Evolutionary conservation across 305 asterid species (phyloP).

Genomic region (Solanum aculeatissimum): DNA sequence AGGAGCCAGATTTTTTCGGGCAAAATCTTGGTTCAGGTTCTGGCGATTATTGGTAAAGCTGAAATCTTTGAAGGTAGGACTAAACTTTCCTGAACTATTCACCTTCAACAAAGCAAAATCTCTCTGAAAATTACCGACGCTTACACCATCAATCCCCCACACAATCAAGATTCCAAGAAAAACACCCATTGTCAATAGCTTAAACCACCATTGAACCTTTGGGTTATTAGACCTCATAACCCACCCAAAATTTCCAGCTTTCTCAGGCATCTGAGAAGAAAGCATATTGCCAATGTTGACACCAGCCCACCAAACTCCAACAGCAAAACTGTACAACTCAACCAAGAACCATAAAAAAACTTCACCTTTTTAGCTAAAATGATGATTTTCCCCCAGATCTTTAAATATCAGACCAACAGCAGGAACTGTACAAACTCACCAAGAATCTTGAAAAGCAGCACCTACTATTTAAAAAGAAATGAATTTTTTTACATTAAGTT

Average conservation of each 20-base stretch:
- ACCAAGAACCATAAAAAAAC: neutral
- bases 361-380: neutral
- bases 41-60: slow-evolving; percentile 15
- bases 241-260: slow-evolving; percentile 41
- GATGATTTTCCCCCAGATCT: neutral
- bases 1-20: slow-evolving; percentile 13
- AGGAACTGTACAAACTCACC: neutral
- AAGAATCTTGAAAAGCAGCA: neutral
- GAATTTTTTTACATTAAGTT: neutral
- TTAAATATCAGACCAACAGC: neutral
- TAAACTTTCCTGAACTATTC: slow-evolving; percentile 8
- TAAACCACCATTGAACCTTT: slow-evolving; percentile 50
- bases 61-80: slow-evolving; percentile 23
- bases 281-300: neutral
- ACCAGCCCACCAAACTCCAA: neutral
- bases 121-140: slow-evolving; percentile 13
- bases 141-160: slow-evolving; percentile 39
- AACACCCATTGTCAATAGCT: slow-evolving; percentile 32
- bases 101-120: slow-evolving; percentile 23
- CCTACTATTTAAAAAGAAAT: neutral
- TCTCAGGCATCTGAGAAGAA: slow-evolving; percentile 39
- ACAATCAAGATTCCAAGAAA: slow-evolving; percentile 47
- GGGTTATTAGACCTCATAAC: slow-evolving; percentile 31
- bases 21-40: slow-evolving; percentile 18
- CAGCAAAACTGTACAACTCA: neutral